A percentile compares a stretch with the other conserved stretches of the same genome.
Conservation (phyloP, 352 stramenopile species). For the Phytophthora constricta region DNA sequence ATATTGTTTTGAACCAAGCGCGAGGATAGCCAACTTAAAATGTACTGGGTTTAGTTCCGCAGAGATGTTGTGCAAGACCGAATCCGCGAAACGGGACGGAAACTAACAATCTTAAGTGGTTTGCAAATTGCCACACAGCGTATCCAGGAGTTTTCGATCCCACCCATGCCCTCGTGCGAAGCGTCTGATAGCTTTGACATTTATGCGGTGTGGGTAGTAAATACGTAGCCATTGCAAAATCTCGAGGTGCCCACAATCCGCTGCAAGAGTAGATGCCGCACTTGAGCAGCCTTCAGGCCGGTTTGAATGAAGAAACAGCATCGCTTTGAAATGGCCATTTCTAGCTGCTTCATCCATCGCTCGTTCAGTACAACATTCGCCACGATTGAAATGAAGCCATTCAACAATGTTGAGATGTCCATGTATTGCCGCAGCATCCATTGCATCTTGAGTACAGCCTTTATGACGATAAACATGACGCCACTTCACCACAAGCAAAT, state of each 20-base stretch:
- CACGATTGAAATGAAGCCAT: conserved; percentile 11
- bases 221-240: conserved; percentile 22
- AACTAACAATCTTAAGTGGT: too few relatives aligned
- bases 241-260: conserved; percentile 9
- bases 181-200: background rate
- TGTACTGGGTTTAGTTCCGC: too few relatives aligned
- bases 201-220: conserved; percentile 6
- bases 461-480: background rate
- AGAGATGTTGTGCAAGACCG: too few relatives aligned
- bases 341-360: conserved; percentile 11
- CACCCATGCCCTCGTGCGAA: background rate
- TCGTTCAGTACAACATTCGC: conserved; percentile 6
- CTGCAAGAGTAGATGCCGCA: conserved; percentile 7
- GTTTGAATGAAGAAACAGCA: conserved; percentile 9
- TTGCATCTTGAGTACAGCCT: background rate
- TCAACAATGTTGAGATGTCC: background rate
- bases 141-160: background rate
- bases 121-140: too few relatives aligned
- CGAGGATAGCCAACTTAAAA: too few relatives aligned
- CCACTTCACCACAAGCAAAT: conserved; percentile 7
- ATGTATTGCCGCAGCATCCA: background rate
- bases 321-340: conserved; percentile 6
- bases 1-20: too few relatives aligned
- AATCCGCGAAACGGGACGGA: too few relatives aligned
- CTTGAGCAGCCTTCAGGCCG: conserved; percentile 3